phyloP scores from a whole-genome alignment of 1,284 basidiomycete genomes.

The Trametes sp. region DNA sequence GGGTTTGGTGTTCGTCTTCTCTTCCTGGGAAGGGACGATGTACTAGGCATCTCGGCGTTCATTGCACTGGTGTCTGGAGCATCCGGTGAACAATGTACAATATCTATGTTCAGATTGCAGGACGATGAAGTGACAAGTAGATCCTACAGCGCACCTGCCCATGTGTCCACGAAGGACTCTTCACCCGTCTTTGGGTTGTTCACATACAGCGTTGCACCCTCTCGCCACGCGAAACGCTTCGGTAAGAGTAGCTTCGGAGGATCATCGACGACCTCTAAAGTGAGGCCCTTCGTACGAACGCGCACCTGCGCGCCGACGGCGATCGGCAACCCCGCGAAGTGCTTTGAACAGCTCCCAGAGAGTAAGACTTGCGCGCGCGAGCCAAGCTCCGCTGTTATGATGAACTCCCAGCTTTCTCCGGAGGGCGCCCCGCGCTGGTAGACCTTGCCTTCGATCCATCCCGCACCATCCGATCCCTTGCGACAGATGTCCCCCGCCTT shows the following conservation, averaged over 20 bases:
- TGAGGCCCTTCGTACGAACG: constrained; percentile 13
- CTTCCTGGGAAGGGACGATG: constrained; percentile 1
- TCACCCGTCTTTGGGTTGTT: constrained; percentile 19
- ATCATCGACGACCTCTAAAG: constrained; percentile 3
- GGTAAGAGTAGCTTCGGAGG: not conserved
- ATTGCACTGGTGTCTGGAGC: not conserved
- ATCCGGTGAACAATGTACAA: too few species aligned
- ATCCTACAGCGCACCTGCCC: constrained; percentile 1
- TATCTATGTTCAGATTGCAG: not conserved
- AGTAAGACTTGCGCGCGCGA: constrained; percentile 21
- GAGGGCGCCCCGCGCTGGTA: constrained; percentile 35
- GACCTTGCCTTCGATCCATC: constrained; percentile 50
- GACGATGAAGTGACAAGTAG: not conserved
- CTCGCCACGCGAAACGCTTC: constrained; percentile 21
- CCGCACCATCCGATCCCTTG: constrained; percentile 30
- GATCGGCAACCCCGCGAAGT: constrained; percentile 18
- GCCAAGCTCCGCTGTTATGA: constrained; percentile 38
- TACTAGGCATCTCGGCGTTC: not conserved
- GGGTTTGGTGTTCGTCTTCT: constrained; percentile 1
- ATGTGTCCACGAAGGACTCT: constrained; percentile 19
- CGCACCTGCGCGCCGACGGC: constrained; percentile 22
- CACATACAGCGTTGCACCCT: constrained; percentile 11
- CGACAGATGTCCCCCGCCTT: constrained; percentile 30
- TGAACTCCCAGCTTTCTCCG: constrained; percentile 27
- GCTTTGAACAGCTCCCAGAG: constrained; percentile 16